phyloP scores from a whole-genome alignment of 139 green algal genomes.

The Chara braunii region DNA sequence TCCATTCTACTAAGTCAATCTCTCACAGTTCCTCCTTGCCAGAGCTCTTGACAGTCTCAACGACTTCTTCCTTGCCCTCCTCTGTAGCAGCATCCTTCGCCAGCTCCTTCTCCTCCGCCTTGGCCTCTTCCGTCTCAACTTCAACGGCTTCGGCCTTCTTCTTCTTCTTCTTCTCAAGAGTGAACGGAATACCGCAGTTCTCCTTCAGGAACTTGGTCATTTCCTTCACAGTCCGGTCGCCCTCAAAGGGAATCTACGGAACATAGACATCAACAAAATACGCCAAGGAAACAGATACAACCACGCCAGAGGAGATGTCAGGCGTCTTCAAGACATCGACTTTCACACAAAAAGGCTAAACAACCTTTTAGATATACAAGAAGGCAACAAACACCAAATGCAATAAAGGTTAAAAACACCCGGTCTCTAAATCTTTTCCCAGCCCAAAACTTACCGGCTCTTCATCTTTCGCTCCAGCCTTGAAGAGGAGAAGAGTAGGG shows the following conservation, averaged over 20 bases:
- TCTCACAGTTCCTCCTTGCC: no score
- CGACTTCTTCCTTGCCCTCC: no score
- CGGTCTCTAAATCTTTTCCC: no score
- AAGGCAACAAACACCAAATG: not conserved
- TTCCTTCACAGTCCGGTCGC: slow-evolving; percentile 22
- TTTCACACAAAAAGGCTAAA: not conserved
- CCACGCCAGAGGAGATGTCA: not conserved
- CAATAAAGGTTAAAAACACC: not conserved
- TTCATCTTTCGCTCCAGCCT: slow-evolving; percentile 21
- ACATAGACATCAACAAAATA: not conserved
- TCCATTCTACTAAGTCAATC: no score
- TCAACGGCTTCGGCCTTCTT: slow-evolving; percentile 6
- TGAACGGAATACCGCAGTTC: slow-evolving; percentile 20
- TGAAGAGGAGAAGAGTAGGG: slow-evolving; percentile 38
- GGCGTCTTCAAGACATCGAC: not conserved
- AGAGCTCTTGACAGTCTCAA: no score
- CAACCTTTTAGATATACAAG: not conserved
- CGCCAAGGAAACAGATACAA: not conserved
- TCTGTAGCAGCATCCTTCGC: no score
- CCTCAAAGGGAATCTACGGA: slow-evolving; percentile 9
- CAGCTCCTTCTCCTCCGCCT: not conserved
- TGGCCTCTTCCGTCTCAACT: not conserved
- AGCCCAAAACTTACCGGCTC: not conserved
- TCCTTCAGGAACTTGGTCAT: slow-evolving; percentile 35
- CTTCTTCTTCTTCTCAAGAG: slow-evolving; percentile 14